These are phyloP conservation scores for Botrytis aclada DNA, from an alignment of 2,329 filamentous ascomycete species.

Conservation along the genomic window DNA sequence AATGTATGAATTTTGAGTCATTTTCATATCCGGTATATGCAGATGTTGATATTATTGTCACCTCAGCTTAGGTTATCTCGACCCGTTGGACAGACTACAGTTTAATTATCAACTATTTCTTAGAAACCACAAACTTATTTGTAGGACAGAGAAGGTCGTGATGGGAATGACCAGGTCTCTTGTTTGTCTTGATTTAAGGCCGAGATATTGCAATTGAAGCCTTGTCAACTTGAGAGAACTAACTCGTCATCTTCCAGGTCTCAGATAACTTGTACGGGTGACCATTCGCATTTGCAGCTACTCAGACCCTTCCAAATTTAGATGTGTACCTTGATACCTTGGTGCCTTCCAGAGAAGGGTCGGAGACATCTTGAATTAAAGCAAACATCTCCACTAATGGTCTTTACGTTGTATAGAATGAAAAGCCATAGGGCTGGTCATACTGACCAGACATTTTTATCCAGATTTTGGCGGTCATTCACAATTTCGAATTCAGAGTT, in stretches of 20 bases:
- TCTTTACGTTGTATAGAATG: background rate
- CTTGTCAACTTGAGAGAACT: background rate
- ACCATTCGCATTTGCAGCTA: background rate
- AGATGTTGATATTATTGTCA: background rate
- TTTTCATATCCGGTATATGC: background rate
- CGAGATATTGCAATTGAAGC: background rate
- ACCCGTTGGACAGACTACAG: background rate
- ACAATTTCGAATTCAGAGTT: background rate
- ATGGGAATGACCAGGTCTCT: background rate
- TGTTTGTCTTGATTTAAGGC: background rate
- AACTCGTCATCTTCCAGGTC: background rate
- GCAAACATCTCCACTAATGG: background rate
- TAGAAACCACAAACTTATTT: background rate
- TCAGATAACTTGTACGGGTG: background rate
- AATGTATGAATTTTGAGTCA: background rate
- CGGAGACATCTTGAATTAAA: background rate
- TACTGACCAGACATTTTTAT: background rate
- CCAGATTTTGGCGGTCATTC: background rate
- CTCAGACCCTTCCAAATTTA: background rate
- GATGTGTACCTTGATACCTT: background rate
- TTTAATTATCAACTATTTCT: background rate
- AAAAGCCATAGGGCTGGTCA: fast-evolving
- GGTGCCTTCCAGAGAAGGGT: background rate
- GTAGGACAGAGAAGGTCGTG: background rate
- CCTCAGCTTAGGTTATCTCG: background rate